phyloP scores from a whole-genome alignment of 208 protist genomes.

The Acanthamoeba castellanii region DNA sequence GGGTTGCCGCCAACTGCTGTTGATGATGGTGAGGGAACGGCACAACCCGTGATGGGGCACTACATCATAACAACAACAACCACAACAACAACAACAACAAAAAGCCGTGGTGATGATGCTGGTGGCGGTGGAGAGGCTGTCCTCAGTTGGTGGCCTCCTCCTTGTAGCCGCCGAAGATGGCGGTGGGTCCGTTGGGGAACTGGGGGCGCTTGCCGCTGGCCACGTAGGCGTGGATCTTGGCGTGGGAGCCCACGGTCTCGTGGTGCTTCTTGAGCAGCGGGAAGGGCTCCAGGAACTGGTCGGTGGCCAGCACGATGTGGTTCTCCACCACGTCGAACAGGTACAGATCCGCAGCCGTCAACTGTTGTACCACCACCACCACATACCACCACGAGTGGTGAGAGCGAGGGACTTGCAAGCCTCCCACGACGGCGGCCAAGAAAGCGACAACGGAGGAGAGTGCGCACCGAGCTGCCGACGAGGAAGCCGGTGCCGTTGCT shows the following conservation, averaged over 20 bases:
- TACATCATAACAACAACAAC: too few relatives aligned
- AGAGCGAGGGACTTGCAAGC: not conserved
- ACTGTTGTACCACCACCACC: too few relatives aligned
- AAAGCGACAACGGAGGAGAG: too few relatives aligned
- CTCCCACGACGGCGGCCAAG: not conserved
- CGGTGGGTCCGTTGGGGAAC: constrained; percentile 9
- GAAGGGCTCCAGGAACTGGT: constrained; percentile 11
- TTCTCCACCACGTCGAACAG: constrained; percentile 11
- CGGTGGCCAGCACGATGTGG: constrained; percentile 35
- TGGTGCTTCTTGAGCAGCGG: constrained; percentile 15
- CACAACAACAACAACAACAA: too few relatives aligned
- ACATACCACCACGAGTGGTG: not conserved
- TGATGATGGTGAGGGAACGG: too few relatives aligned
- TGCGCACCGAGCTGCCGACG: not conserved
- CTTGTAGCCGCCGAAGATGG: constrained; percentile 17
- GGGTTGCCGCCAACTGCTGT: too few relatives aligned
- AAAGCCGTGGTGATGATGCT: too few relatives aligned
- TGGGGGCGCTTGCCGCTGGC: not conserved
- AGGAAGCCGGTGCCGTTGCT: not conserved
- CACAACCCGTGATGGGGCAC: too few relatives aligned
- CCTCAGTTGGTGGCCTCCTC: too few relatives aligned
- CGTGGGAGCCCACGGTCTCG: not conserved
- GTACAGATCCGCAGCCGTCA: not conserved
- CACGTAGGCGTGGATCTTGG: constrained; percentile 12
- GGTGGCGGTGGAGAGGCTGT: too few relatives aligned